Percentiles rank a stretch among this genome's conserved stretches.
Evolutionary conservation across 495 filamentous ascomycete genomes (phyloP).

Genomic region (Rusavskia elegans): DNA sequence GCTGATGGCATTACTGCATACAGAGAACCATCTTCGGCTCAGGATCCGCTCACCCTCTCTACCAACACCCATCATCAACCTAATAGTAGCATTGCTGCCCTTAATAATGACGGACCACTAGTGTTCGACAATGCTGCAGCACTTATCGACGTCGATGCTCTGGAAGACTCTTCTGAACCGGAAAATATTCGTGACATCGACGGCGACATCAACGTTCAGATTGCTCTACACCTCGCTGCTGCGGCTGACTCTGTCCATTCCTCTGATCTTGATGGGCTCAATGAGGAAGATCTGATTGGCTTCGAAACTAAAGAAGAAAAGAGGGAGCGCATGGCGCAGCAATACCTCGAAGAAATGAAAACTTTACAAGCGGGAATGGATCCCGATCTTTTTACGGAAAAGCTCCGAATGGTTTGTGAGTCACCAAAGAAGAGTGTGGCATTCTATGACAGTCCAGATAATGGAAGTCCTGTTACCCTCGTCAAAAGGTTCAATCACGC

Average conservation of each 20-base stretch:
- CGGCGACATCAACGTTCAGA: too few relatives aligned
- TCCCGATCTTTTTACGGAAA: too few relatives aligned
- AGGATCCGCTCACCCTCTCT: not conserved
- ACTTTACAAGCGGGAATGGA: not conserved
- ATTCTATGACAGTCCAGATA: too few relatives aligned
- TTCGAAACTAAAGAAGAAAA: constrained; percentile 11
- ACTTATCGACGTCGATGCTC: too few relatives aligned
- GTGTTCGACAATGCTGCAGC: too few relatives aligned
- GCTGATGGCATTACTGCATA: not conserved
- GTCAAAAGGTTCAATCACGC: not conserved
- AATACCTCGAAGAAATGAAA: not conserved
- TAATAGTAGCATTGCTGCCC: too few relatives aligned
- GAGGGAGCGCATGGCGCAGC: not conserved
- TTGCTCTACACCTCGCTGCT: not conserved
- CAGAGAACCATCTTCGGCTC: not conserved
- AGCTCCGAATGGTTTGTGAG: too few relatives aligned
- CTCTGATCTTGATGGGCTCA: not conserved
- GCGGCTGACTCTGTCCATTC: not conserved
- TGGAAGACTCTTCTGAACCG: too few relatives aligned
- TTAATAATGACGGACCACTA: too few relatives aligned
- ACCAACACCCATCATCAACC: not conserved
- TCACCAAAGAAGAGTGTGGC: constrained; percentile 1
- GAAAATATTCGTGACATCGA: too few relatives aligned
- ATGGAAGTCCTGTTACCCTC: constrained; percentile 1
- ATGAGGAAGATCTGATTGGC: not conserved